A percentile compares a stretch with the other conserved stretches of the same genome.
Evolutionary conservation across 768 basidiomycete species (phyloP).

Genomic region (Tricholoma furcatifolium): DNA sequence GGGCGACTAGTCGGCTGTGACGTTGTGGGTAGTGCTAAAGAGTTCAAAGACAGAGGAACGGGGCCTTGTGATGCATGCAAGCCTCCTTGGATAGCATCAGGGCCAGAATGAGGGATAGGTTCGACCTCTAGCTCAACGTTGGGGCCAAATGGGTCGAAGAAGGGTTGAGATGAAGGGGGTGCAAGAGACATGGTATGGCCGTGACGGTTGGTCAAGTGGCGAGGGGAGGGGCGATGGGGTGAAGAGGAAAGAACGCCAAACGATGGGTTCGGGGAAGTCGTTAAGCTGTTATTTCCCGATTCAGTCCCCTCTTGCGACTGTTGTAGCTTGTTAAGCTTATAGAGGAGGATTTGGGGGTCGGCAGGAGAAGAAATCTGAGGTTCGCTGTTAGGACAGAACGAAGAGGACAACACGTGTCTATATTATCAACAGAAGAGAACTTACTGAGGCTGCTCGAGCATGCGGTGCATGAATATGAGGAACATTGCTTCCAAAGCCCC

Average conservation of each 20-base stretch:
- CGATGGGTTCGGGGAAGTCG: conserved; percentile 65
- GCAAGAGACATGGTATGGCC: conserved; percentile 75
- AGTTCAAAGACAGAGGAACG: conserved; percentile 42
- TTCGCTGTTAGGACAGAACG: not conserved
- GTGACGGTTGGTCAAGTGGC: conserved; percentile 54
- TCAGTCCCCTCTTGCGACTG: conserved; percentile 59
- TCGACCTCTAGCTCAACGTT: conserved; percentile 44
- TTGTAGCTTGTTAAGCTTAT: conserved; percentile 83
- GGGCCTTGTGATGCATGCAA: conserved; percentile 59
- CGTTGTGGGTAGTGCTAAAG: conserved; percentile 44
- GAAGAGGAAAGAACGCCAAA: conserved; percentile 51
- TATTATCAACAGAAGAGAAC: conserved; percentile 30
- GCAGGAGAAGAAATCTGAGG: conserved; percentile 86
- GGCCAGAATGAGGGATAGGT: conserved; percentile 19
- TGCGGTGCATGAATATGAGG: conserved; percentile 73
- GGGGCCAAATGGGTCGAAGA: conserved; percentile 68
- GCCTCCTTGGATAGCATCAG: conserved; percentile 20
- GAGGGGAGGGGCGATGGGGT: conserved; percentile 34
- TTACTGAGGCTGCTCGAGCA: conserved; percentile 80
- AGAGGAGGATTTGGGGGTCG: conserved; percentile 77
- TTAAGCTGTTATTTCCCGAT: conserved; percentile 43
- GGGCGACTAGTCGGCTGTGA: conserved; percentile 55
- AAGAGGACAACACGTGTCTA: conserved; percentile 20
- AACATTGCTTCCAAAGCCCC: conserved; percentile 50
- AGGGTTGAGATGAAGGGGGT: conserved; percentile 46